These are phyloP conservation scores for Massospora cicadina DNA, from an alignment of 371 early-diverging fungal genomes.

Conservation along the genomic window DNA sequence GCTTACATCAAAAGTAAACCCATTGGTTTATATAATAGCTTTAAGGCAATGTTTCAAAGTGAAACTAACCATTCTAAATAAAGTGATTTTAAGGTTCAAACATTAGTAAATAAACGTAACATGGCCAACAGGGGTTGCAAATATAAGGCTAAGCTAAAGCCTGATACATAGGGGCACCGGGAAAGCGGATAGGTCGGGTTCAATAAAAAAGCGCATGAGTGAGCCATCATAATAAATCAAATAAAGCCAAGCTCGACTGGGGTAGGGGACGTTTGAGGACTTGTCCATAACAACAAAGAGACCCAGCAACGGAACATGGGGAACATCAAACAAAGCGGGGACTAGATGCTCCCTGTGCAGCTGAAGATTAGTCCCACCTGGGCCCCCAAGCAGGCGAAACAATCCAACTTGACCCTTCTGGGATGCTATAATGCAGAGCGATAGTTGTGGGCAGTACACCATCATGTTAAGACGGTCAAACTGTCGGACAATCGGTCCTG, in stretches of 20 bases:
- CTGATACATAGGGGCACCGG: not conserved
- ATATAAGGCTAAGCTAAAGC: not conserved
- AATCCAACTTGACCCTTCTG: slow-evolving; percentile 12
- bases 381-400: slow-evolving; percentile 5
- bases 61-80: not conserved
- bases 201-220: not conserved
- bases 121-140: not conserved
- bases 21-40: not conserved
- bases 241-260: slow-evolving; percentile 7
- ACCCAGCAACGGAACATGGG: not conserved
- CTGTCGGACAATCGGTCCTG: not conserved
- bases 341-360: not conserved
- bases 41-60: not conserved
- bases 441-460: slow-evolving; percentile 10
- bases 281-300: not conserved
- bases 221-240: slow-evolving; percentile 11
- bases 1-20: no score
- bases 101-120: not conserved
- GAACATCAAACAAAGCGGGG: not conserved
- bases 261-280: not conserved
- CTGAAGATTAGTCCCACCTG: slow-evolving; percentile 7
- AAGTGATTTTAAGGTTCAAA: not conserved
- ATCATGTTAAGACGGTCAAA: slow-evolving; percentile 13
- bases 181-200: not conserved
- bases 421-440: slow-evolving; percentile 12